Conservation (phyloP, 352 stramenopile species). For the Pythium diclinum region DNA sequence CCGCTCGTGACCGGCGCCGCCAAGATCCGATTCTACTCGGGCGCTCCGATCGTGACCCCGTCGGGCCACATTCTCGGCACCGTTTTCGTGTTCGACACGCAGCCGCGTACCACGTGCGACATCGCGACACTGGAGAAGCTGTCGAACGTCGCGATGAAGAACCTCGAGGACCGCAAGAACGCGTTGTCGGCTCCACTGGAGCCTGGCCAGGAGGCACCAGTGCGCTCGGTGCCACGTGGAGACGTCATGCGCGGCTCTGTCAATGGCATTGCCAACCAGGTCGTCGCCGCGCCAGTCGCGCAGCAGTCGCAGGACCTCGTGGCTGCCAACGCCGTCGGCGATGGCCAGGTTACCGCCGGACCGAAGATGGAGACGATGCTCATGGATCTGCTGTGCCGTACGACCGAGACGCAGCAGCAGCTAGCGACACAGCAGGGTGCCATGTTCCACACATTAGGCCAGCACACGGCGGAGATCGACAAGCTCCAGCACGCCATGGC, state of each 20-base stretch:
- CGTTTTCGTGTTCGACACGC: slow-evolving; percentile 87
- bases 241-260: slow-evolving; percentile 51
- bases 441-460: slow-evolving; percentile 89
- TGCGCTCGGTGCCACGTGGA: slow-evolving; percentile 28
- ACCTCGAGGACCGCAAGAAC: slow-evolving; percentile 89
- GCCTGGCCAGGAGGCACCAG: slow-evolving; percentile 39
- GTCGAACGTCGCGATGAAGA: slow-evolving; percentile 89
- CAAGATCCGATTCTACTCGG: slow-evolving; percentile 86
- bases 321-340: slow-evolving; percentile 62
- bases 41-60: slow-evolving; percentile 76
- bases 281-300: slow-evolving; percentile 53
- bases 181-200: slow-evolving; percentile 65
- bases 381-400: slow-evolving; percentile 86
- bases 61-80: slow-evolving; percentile 81
- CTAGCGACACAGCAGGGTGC: slow-evolving; percentile 87
- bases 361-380: slow-evolving; percentile 91
- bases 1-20: slow-evolving; percentile 76
- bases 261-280: slow-evolving; percentile 78
- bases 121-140: slow-evolving; percentile 86
- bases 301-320: slow-evolving; percentile 76
- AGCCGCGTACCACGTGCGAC: slow-evolving; percentile 81
- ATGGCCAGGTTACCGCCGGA: slow-evolving; percentile 77
- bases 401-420: slow-evolving; percentile 87
- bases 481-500: slow-evolving; percentile 81
- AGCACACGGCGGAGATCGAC: slow-evolving; percentile 88